These are phyloP conservation scores for Pseudonitzschia pungens DNA, from an alignment of 108 stramenopile species.

Conservation along the genomic window DNA sequence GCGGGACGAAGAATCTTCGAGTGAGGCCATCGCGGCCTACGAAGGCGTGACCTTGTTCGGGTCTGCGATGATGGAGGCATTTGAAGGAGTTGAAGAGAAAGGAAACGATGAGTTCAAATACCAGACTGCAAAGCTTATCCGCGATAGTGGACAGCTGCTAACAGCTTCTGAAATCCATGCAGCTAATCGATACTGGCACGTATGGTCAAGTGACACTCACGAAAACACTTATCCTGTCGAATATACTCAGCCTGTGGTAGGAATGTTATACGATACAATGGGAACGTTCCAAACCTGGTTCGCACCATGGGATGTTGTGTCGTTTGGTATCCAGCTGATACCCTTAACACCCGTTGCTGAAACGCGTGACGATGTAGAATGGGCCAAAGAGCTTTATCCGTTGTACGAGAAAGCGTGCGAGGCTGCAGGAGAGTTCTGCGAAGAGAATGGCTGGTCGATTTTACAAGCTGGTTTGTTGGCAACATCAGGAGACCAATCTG, in stretches of 20 bases:
- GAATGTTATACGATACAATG: constrained; percentile 71
- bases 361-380: constrained; percentile 65
- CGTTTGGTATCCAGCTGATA: constrained; percentile 78
- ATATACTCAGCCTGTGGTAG: constrained; percentile 60
- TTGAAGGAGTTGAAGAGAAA: constrained; percentile 16
- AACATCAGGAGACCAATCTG: constrained; percentile 51
- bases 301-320: constrained; percentile 17
- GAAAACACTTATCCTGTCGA: constrained; percentile 44
- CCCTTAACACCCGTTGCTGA: constrained; percentile 81
- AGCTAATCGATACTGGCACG: constrained; percentile 87
- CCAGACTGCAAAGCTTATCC: constrained; percentile 46
- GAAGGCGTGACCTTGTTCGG: constrained; percentile 86
- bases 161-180: constrained; percentile 70
- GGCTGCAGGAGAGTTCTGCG: constrained; percentile 31
- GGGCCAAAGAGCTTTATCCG: constrained; percentile 67
- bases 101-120: constrained; percentile 41
- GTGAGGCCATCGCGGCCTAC: constrained; percentile 90
- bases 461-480: constrained; percentile 50
- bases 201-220: constrained; percentile 49
- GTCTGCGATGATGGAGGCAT: constrained; percentile 48
- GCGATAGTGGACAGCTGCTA: constrained; percentile 62
- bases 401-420: constrained; percentile 63
- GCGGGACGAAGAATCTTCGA: constrained; percentile 84
- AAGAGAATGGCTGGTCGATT: constrained; percentile 56
- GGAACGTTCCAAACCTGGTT: constrained; percentile 57